Evolutionary conservation across 129 eudicot genomes (phyloP).

Genomic region (Escallonia rubra): DNA sequence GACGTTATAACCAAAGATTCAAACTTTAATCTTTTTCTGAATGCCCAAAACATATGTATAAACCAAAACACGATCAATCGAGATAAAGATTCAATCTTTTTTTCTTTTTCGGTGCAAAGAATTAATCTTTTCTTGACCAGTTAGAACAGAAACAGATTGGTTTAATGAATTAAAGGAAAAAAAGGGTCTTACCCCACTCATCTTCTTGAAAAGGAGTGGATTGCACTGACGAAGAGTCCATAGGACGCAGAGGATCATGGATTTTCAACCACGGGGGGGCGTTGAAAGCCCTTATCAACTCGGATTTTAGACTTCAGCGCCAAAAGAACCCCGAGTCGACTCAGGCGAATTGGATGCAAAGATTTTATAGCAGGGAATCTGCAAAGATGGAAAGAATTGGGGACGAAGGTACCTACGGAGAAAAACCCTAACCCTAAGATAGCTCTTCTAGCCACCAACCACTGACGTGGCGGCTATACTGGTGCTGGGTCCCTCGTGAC

Average conservation of each 20-base stretch:
- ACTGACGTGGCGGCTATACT: too few relatives aligned
- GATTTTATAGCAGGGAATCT: conserved; percentile 1
- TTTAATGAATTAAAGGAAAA: too few relatives aligned
- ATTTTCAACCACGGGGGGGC: conserved; percentile 7
- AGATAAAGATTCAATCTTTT: too few relatives aligned
- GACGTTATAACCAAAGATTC: too few relatives aligned
- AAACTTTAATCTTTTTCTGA: too few relatives aligned
- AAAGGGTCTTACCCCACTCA: conserved; percentile 61
- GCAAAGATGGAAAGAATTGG: background rate
- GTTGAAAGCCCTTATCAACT: background rate
- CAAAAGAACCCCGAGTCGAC: background rate
- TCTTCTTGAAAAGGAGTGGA: conserved; percentile 48
- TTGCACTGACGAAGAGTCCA: conserved; percentile 55
- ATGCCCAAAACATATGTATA: too few relatives aligned
- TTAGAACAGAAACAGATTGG: too few relatives aligned
- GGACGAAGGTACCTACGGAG: background rate
- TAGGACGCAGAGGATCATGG: conserved; percentile 45
- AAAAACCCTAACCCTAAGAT: conserved; percentile 1
- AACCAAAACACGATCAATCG: too few relatives aligned
- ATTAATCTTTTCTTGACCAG: too few relatives aligned
- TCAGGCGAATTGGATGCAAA: background rate
- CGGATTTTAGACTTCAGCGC: background rate
- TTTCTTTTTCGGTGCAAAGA: too few relatives aligned
- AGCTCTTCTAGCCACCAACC: background rate
- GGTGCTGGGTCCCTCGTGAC: too few relatives aligned